phyloP scores from a whole-genome alignment of 345 rosid genomes.

The Anastatica hierochuntica region DNA sequence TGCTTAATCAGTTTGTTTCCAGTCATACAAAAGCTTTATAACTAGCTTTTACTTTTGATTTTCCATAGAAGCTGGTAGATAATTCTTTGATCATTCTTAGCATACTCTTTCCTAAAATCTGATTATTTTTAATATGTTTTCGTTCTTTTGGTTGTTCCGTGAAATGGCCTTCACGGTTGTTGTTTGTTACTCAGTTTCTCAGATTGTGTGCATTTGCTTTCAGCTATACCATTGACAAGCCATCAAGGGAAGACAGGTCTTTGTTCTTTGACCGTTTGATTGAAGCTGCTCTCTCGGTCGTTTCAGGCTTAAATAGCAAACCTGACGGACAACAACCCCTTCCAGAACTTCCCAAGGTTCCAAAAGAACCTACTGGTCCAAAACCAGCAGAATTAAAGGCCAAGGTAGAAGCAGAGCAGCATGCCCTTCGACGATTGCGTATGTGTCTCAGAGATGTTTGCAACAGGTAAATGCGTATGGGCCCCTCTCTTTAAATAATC shows the following conservation, averaged over 20 bases:
- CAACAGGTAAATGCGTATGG: constrained; percentile 51
- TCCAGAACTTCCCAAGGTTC: constrained; percentile 80
- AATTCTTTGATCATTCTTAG: neutral
- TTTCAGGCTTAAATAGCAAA: constrained; percentile 38
- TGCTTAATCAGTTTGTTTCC: neutral
- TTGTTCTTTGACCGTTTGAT: constrained; percentile 63
- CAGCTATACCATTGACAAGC: constrained; percentile 77
- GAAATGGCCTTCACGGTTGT: neutral
- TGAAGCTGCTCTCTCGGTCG: constrained; percentile 86
- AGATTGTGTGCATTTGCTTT: constrained; percentile 20
- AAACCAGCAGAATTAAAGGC: constrained; percentile 90
- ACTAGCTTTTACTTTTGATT: neutral
- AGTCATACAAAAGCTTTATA: neutral
- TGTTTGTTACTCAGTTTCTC: constrained; percentile 14
- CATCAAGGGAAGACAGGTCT: constrained; percentile 71
- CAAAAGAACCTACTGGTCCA: constrained; percentile 72
- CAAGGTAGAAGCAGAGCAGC: constrained; percentile 97
- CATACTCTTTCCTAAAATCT: too few relatives aligned
- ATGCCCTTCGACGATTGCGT: constrained; percentile 90
- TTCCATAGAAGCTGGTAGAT: neutral
- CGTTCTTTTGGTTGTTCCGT: neutral
- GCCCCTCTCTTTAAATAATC: neutral
- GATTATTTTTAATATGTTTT: too few relatives aligned
- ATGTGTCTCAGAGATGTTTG: constrained; percentile 99
- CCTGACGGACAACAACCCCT: constrained; percentile 34